These are phyloP conservation scores for Esteya vermicola DNA, from an alignment of 2,329 filamentous ascomycete genomes.

Conservation along the genomic window DNA sequence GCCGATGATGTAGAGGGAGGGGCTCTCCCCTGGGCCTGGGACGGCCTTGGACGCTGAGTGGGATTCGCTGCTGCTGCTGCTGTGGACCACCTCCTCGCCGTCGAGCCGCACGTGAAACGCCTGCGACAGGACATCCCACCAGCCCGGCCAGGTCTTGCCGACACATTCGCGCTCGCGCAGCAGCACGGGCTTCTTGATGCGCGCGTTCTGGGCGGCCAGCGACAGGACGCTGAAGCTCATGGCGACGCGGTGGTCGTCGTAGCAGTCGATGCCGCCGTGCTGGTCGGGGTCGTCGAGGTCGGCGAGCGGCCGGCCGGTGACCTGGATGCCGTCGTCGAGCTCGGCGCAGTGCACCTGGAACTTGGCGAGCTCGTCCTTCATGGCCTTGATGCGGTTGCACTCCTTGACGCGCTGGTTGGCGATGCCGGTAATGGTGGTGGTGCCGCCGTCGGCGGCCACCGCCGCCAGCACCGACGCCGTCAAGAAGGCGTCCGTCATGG, in stretches of 20 bases:
- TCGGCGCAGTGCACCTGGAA: conserved; percentile 80
- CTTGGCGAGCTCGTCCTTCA: conserved; percentile 88
- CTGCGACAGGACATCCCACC: conserved; percentile 83
- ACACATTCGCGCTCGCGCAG: conserved; percentile 86
- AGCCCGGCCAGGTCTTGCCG: conserved; percentile 96
- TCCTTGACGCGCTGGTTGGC: conserved; percentile 97
- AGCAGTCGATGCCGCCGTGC: conserved; percentile 68
- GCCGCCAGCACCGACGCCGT: conserved; percentile 89
- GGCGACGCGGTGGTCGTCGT: conserved; percentile 92
- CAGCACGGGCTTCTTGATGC: conserved; percentile 55
- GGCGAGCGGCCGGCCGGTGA: conserved; percentile 36
- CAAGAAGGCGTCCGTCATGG: conserved; percentile 97
- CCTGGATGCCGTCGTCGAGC: conserved; percentile 85
- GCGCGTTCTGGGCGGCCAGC: conserved; percentile 53
- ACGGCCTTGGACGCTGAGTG: no score
- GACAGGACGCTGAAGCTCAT: conserved; percentile 96
- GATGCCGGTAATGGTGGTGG: conserved; percentile 82
- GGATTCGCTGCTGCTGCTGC: no score
- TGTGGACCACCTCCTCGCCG: conserved; percentile 58
- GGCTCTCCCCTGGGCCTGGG: no score
- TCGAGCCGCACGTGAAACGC: conserved; percentile 65
- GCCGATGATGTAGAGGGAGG: conserved; percentile 84
- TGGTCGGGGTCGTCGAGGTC: conserved; percentile 25
- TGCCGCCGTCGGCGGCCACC: conserved; percentile 67
- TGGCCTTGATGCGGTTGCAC: conserved; percentile 89